These are phyloP conservation scores for Immersiella caudata DNA, from an alignment of 495 filamentous ascomycete species.

Conservation along the genomic window DNA sequence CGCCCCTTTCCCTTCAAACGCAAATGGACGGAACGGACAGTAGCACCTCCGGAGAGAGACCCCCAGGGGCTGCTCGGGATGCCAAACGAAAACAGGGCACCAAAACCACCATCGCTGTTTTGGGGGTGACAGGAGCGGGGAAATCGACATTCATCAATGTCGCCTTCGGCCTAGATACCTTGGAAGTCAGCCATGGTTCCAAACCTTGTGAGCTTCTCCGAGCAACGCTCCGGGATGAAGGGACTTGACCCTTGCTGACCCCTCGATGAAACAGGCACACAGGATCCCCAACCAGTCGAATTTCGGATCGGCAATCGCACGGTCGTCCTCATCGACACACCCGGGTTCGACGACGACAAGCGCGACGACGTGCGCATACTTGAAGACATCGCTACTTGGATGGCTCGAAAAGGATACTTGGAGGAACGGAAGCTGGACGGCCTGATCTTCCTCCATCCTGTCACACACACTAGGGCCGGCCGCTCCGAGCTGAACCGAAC, in stretches of 20 bases:
- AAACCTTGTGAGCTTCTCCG: not conserved
- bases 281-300: not conserved
- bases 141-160: conserved; percentile 1
- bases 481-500: conserved; percentile 1
- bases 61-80: no score
- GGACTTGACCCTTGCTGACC: not conserved
- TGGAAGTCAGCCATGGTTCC: not conserved
- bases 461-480: not conserved
- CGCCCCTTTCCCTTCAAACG: no score
- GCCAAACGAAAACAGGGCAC: no score
- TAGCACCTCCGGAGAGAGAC: no score
- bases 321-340: conserved; percentile 3
- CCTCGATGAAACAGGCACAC: not conserved
- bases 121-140: conserved; percentile 6
- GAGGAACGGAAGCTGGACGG: not conserved
- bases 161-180: not conserved
- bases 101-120: not conserved
- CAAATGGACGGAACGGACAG: no score
- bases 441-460: not conserved
- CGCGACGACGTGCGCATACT: not conserved
- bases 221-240: not conserved
- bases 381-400: conserved; percentile 1
- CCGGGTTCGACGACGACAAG: not conserved
- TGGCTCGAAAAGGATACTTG: conserved; percentile 8
- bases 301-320: not conserved